Base-by-base conservation (phyloP, 2,329 filamentous ascomycete species). In the Cytospora chrysosperma region DNA sequence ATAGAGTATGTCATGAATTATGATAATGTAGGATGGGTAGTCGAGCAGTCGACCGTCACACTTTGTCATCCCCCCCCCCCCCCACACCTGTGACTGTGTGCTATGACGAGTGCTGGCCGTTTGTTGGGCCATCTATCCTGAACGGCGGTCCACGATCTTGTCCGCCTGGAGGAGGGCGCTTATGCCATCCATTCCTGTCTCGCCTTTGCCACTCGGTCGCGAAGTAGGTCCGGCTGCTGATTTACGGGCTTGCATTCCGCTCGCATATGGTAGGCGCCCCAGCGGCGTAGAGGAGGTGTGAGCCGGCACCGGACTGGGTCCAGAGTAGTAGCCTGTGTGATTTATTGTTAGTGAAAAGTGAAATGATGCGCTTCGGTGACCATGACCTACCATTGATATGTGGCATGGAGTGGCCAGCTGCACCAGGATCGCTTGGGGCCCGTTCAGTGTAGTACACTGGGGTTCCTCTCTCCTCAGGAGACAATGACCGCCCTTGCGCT, bases 151-250 rank as follows among this genome's bases (percentile, higher is more conserved):
- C 47, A 87, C 82, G 65, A 88, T 83, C 68, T 87, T 85, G 34
- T 85, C 84, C 12, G 85, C 85, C 65, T 78, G 79, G 1, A 88
- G 71, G 13, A 88, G 74, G 8, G 85, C 85, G 64, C 78, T 85
- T 74, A 88, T 84, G 2, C 85, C 85, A 65, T 88, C 85, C 24
- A 87, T 73, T 4, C 73, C 71, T 6, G 67, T 67, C 4, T 75
- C 74, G 2, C 69, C 72, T 19, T 74, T 73, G 19, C 69, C 56
- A 5, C 67, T 62, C 21, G 64, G 55, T 7, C 63, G 56, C 71
- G 68, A 55, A 7, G 53, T 21, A 15, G 65, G 43, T 7, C 52
- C 49, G 6, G 57, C 58, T 74, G 62, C 51, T 62, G 66, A 4
- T 49, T 59, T 50, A 10, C 47, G 27, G n/a, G 55, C 60, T 19